A percentile compares a stretch with the other conserved stretches of the same genome.
phyloP scores from a whole-genome alignment of 768 basidiomycete genomes.

The Gyrodon lividus region DNA sequence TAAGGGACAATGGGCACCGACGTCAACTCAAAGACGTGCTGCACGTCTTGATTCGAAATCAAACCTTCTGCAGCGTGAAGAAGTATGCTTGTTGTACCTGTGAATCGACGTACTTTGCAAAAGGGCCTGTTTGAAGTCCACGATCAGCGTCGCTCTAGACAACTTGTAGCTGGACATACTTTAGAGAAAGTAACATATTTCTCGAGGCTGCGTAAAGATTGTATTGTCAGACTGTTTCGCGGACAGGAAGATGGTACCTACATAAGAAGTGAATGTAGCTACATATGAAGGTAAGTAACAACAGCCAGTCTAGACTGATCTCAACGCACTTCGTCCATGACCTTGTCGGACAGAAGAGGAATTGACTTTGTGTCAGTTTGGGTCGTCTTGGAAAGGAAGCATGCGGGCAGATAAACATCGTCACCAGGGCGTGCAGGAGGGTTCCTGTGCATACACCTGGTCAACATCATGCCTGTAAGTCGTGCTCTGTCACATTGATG shows the following conservation, averaged over 20 bases:
- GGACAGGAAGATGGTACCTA: constrained; percentile 30
- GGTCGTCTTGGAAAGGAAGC: constrained; percentile 43
- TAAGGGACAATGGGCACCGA: constrained; percentile 3
- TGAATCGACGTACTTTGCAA: constrained; percentile 16
- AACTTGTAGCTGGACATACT: constrained; percentile 6
- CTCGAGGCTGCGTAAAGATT: constrained; percentile 35
- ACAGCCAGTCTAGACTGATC: neutral
- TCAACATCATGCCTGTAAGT: neutral
- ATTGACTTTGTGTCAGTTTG: constrained; percentile 13
- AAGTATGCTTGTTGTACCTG: neutral
- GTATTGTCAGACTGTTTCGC: constrained; percentile 40
- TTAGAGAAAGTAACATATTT: constrained; percentile 33
- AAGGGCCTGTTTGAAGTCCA: constrained; percentile 16
- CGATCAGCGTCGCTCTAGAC: constrained; percentile 37
- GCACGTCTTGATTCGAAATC: constrained; percentile 21
- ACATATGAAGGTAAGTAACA: neutral
- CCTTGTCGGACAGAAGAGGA: constrained; percentile 41
- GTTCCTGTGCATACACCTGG: constrained; percentile 47
- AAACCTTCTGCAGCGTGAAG: constrained; percentile 15
- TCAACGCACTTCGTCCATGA: constrained; percentile 44
- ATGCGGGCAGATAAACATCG: constrained; percentile 49
- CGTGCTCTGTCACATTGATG: neutral
- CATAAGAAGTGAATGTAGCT: constrained; percentile 62
- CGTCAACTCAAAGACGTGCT: constrained; percentile 30
- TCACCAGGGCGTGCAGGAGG: constrained; percentile 33